Conservation (phyloP, 352 stramenopile genomes). For the Thalassiosira mediterranea region DNA sequence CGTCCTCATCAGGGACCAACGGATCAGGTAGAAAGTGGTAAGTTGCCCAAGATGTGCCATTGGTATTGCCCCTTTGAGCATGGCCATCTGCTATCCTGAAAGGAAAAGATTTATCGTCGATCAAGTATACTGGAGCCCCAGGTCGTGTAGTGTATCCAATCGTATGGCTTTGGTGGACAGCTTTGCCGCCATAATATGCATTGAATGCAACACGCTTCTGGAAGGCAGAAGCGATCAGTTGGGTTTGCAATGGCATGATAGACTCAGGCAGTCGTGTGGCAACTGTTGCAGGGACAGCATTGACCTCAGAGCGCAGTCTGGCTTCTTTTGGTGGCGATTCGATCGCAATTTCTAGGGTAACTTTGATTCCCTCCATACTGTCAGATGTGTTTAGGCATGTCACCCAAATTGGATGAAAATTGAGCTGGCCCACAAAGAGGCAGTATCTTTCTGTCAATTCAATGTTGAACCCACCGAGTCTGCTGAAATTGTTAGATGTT, state of each 20-base stretch:
- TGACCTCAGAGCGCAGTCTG: constrained; percentile 50
- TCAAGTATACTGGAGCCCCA: constrained; percentile 68
- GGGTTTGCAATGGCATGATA: constrained; percentile 66
- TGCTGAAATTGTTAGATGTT: constrained; percentile 13
- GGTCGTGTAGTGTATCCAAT: constrained; percentile 69
- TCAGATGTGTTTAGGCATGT: constrained; percentile 38
- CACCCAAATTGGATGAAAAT: constrained; percentile 65
- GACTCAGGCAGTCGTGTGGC: constrained; percentile 66
- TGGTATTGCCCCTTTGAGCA: constrained; percentile 11
- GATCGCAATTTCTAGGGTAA: constrained; percentile 51
- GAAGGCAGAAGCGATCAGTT: constrained; percentile 58
- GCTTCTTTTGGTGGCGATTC: constrained; percentile 1
- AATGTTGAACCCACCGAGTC: constrained; percentile 51
- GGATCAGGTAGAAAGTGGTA: constrained; percentile 66
- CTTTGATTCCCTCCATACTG: constrained; percentile 38
- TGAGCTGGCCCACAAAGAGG: constrained; percentile 65
- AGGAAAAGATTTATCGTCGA: constrained; percentile 66
- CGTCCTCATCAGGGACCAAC: constrained; percentile 58
- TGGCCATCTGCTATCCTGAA: constrained; percentile 42
- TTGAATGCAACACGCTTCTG: constrained; percentile 72
- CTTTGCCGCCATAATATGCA: constrained; percentile 42
- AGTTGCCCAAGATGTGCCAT: constrained; percentile 62
- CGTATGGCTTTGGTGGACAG: constrained; percentile 20
- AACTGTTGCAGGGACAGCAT: constrained; percentile 50
- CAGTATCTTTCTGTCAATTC: constrained; percentile 1